Base-by-base conservation (phyloP, 805 yeast species). In the Brettanomyces sp. region DNA sequence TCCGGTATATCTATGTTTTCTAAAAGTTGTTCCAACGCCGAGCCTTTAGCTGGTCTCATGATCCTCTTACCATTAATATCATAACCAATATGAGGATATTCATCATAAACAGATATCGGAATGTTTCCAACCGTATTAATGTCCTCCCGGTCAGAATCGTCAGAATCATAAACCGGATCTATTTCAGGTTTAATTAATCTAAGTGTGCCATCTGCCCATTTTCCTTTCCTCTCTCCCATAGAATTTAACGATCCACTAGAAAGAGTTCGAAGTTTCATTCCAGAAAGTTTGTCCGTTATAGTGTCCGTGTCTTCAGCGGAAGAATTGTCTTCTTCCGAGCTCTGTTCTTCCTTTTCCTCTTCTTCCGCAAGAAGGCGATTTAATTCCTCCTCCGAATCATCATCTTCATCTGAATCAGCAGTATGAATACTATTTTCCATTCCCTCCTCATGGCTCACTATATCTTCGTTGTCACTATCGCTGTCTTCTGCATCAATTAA, bases 31-130 rank as follows among this genome's bases (percentile, higher is more conserved):
- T 93, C 98, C 53, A 93, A 74, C 1, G 98, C 99, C 47, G 95
- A 80, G 12, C 97, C 96, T 57, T 87, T 84, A 8, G 98, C 99
- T 11, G 99, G 99, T 64, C 99, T 80, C 98, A 93, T 91, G 60
- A 93, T 90, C 60, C 99, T 79, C 63, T 90, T 91, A 58, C 99
- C 99, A 62, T 93, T 93, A 57, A 93, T 90, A 63, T 88, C 91
- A 64, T 93, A 93, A 47, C 99, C 98, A 49, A 93, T 80, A 62
- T 93, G 99, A 1, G 99, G 99, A 81, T 84, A 85, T 65, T 90
- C 95, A 46, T 93, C 99, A 62, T 93, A 93, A 2, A 96, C 96
- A 18, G 91, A 77, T 21, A 93, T 59, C 43, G 99, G 98, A 47
- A 93, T 77, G 60, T 93, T 87, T 43, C 99, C 99, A 54, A 93